Evolutionary conservation across 2,329 filamentous ascomycete species (phyloP).

Genomic region (Trichoderma semiorbis): DNA sequence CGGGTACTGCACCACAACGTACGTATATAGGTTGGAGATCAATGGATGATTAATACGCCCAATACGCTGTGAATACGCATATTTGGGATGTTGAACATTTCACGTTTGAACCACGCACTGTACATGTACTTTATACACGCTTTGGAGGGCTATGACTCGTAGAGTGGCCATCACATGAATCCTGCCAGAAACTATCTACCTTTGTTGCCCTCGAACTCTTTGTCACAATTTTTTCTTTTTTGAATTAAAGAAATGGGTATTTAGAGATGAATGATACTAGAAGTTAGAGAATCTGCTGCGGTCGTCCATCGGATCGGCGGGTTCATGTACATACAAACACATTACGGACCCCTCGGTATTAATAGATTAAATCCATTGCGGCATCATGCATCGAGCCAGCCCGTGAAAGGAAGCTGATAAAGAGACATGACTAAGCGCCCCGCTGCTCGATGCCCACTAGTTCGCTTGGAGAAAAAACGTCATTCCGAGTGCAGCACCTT

Average conservation of each 20-base stretch:
- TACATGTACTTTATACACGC: neutral
- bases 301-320: too few relatives aligned
- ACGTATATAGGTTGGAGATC: neutral
- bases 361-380: neutral
- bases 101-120: neutral
- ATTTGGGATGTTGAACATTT: neutral
- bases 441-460: neutral
- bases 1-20: neutral
- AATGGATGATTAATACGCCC: neutral
- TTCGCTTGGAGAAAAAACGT: neutral
- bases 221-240: too few relatives aligned
- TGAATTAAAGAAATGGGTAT: neutral
- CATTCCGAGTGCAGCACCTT: neutral
- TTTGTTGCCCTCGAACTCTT: neutral
- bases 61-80: neutral
- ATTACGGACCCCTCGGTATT: neutral
- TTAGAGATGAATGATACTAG: neutral
- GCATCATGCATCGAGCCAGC: neutral
- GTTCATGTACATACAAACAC: neutral
- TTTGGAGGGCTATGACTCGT: neutral
- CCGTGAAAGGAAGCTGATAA: neutral
- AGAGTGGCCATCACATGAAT: neutral
- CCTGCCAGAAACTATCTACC: neutral
- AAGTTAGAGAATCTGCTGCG: neutral
- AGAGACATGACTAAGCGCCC: neutral